These are phyloP conservation scores for Lachancea fermentati DNA, from an alignment of 805 yeast genomes.

Conservation along the genomic window DNA sequence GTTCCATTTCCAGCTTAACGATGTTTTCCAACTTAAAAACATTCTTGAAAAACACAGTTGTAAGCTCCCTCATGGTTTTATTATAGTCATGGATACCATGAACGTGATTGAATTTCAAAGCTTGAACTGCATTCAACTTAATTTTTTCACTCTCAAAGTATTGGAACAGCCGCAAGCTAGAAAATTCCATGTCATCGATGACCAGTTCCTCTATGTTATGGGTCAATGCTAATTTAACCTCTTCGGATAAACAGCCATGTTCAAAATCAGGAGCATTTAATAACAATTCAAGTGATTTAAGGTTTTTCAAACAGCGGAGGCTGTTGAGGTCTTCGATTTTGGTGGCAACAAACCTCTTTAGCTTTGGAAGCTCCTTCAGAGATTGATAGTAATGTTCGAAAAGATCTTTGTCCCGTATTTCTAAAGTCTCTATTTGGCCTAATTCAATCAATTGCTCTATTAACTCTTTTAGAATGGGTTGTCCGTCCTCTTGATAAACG, in stretches of 20 bases:
- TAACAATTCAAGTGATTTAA: constrained; percentile 13
- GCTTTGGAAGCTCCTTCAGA: constrained; percentile 7
- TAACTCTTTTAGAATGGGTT: constrained; percentile 11
- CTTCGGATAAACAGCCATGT: constrained; percentile 2
- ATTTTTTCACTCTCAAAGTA: constrained; percentile 12
- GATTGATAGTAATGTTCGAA: constrained; percentile 12
- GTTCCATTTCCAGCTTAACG: constrained; percentile 42
- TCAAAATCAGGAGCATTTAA: constrained; percentile 9
- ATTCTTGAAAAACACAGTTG: constrained; percentile 27
- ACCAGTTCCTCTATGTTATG: constrained; percentile 21
- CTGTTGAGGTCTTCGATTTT: constrained; percentile 10
- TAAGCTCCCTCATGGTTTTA: constrained; percentile 30
- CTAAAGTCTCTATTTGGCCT: constrained; percentile 20
- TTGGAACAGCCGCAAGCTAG: constrained; percentile 35
- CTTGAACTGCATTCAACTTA: constrained; percentile 20
- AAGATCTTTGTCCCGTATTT: constrained; percentile 17
- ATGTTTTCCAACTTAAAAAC: constrained; percentile 30
- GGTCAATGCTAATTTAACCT: constrained; percentile 7
- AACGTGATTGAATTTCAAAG: constrained; percentile 39
- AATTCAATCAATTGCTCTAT: constrained; percentile 21
- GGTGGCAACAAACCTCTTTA: constrained; percentile 13
- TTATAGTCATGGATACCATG: constrained; percentile 43
- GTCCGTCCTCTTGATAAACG: constrained; percentile 20
- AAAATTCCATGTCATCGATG: constrained; percentile 33
- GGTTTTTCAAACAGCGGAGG: constrained; percentile 10